These are phyloP conservation scores for Alternaria dauci DNA, from an alignment of 2,329 filamentous ascomycete species.

Conservation along the genomic window DNA sequence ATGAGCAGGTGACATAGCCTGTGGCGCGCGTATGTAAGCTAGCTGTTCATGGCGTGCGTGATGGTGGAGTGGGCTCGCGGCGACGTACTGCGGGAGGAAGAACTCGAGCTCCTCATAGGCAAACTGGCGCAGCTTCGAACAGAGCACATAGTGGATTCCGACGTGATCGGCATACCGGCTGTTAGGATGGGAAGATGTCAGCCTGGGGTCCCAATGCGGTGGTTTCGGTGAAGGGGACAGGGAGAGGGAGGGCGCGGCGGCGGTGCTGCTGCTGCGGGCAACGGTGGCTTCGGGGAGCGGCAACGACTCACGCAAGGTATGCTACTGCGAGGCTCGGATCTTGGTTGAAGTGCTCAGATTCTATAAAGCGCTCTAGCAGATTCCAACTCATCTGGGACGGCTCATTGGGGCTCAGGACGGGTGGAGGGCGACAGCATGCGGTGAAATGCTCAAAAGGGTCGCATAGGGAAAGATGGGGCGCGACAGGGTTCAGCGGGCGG, in stretches of 20 bases:
- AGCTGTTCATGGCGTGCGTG: slow-evolving; percentile 19
- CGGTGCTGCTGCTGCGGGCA: slow-evolving; percentile 23
- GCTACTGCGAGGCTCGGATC: slow-evolving; percentile 88
- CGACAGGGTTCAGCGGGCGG: slow-evolving; percentile 25
- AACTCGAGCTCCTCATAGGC: slow-evolving; percentile 92
- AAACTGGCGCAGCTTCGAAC: slow-evolving; percentile 87
- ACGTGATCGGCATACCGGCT: slow-evolving; percentile 90
- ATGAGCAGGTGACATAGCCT: slow-evolving; percentile 83
- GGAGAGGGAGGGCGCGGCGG: slow-evolving; percentile 13
- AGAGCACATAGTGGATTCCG: slow-evolving; percentile 88
- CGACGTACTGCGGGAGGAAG: slow-evolving; percentile 73
- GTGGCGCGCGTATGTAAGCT: slow-evolving; percentile 52
- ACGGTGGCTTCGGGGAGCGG: slow-evolving; percentile 36
- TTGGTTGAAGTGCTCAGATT: slow-evolving; percentile 93
- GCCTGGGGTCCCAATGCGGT: slow-evolving; percentile 9
- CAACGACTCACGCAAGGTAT: slow-evolving; percentile 78
- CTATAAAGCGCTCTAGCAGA: slow-evolving; percentile 87
- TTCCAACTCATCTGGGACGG: slow-evolving; percentile 71
- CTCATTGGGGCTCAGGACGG: slow-evolving; percentile 46
- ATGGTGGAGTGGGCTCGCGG: slow-evolving; percentile 20
- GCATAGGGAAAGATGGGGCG: slow-evolving; percentile 26
- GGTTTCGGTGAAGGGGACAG: background rate
- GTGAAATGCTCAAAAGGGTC: slow-evolving; percentile 32
- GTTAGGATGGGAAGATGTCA: slow-evolving; percentile 27
- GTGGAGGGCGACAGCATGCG: slow-evolving; percentile 23